These are phyloP conservation scores for Piromyces sp. DNA, from an alignment of 192 early-diverging fungal species.

Conservation along the genomic window DNA sequence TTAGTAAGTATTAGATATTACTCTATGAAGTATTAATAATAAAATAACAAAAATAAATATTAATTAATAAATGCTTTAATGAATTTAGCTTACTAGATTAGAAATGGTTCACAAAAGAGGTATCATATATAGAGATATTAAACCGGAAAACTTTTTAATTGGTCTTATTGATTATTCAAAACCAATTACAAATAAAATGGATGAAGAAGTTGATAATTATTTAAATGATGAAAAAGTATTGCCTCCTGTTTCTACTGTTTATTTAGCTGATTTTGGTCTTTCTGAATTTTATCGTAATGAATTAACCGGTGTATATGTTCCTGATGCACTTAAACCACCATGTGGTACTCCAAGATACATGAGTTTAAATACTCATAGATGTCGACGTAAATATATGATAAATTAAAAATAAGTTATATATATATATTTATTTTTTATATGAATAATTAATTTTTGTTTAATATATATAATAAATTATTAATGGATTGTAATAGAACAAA, in stretches of 20 bases:
- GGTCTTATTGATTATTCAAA: not conserved
- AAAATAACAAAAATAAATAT: too few species aligned
- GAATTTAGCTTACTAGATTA: not conserved
- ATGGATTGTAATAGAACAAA: too few species aligned
- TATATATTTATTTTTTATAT: too few species aligned
- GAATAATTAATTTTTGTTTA: too few species aligned
- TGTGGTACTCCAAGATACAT: not conserved
- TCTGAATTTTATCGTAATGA: not conserved
- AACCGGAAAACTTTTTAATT: not conserved
- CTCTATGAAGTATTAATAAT: too few species aligned
- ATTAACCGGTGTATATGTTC: not conserved
- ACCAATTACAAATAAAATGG: not conserved
- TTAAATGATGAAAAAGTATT: not conserved
- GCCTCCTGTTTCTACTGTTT: not conserved
- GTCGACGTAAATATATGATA: not conserved
- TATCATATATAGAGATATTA: not conserved
- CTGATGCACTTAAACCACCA: not conserved
- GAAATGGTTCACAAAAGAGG: not conserved
- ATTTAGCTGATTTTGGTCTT: not conserved
- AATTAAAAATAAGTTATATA: too few species aligned
- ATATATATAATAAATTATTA: too few species aligned
- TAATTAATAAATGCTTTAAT: too few species aligned
- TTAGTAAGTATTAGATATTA: not conserved
- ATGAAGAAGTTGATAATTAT: not conserved
- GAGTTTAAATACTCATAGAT: not conserved